Percentiles rank a stretch among this genome's conserved stretches.
These are phyloP conservation scores for Oryza longistaminata DNA, from an alignment of 176 grass and related monocot genomes.

Conservation along the genomic window DNA sequence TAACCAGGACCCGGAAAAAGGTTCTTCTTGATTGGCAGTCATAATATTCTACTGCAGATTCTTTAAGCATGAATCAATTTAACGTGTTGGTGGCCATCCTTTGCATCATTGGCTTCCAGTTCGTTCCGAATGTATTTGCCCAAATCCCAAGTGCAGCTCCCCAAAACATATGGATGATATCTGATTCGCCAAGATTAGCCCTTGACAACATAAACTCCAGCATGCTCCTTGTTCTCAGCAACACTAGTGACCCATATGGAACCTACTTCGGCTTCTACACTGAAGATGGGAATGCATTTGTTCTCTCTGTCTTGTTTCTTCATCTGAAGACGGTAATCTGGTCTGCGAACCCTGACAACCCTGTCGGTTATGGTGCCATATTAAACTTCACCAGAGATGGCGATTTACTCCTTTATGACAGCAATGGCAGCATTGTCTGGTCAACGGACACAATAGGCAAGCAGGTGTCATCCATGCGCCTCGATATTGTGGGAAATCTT, in stretches of 20 bases:
- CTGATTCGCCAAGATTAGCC: not conserved
- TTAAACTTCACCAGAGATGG: slow-evolving; percentile 39
- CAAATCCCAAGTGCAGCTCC: not conserved
- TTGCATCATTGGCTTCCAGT: not conserved
- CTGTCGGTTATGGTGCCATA: slow-evolving; percentile 17
- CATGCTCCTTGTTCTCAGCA: not conserved
- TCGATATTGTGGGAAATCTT: slow-evolving; percentile 44
- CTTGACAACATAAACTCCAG: not conserved
- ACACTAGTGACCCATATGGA: not conserved
- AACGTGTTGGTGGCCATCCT: not conserved
- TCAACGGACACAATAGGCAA: slow-evolving; percentile 26
- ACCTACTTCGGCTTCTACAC: not conserved
- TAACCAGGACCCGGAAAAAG: not conserved
- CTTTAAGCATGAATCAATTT: not conserved
- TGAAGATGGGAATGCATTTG: not conserved
- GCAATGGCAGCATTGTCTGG: slow-evolving; percentile 35
- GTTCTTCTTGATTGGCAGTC: not conserved
- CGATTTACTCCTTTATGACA: slow-evolving; percentile 15
- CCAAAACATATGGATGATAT: not conserved
- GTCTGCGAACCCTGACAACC: slow-evolving; percentile 51
- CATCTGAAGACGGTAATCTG: not conserved
- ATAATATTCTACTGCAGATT: no score
- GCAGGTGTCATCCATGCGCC: slow-evolving; percentile 24
- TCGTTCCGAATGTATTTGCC: not conserved
- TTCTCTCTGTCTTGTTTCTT: not conserved